A percentile compares a stretch with the other conserved stretches of the same genome.
phyloP scores from a whole-genome alignment of 129 eudicot species.

The Sambucus nigra region DNA sequence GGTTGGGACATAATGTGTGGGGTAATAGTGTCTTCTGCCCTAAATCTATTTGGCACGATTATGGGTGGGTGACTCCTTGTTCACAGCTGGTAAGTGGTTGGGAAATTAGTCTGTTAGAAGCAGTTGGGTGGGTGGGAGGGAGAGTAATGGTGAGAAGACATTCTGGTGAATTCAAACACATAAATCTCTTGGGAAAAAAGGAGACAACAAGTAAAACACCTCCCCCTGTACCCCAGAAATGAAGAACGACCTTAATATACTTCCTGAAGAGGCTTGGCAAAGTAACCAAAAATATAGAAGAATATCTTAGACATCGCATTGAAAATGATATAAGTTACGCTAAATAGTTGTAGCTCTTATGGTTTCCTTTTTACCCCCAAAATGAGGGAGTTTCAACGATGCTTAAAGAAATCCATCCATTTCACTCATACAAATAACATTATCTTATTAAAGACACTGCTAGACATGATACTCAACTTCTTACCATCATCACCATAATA shows the following conservation, averaged over 20 bases:
- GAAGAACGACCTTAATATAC: slow-evolving; percentile 90
- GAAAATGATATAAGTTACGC: slow-evolving; percentile 83
- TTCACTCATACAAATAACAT: slow-evolving; percentile 65
- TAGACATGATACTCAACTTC: slow-evolving; percentile 71
- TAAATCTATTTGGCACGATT: too few species aligned
- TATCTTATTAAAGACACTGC: slow-evolving; percentile 78
- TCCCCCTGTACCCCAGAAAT: slow-evolving; percentile 98
- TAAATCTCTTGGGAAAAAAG: slow-evolving; percentile 66
- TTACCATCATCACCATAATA: slow-evolving; percentile 84
- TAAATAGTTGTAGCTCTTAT: slow-evolving; percentile 61
- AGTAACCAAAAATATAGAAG: slow-evolving; percentile 81
- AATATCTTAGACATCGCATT: slow-evolving; percentile 51
- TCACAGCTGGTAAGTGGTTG: too few species aligned
- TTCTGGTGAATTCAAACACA: slow-evolving; percentile 67
- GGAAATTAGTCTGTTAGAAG: too few species aligned
- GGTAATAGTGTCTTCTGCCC: too few species aligned
- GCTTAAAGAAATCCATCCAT: slow-evolving; percentile 80
- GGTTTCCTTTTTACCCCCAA: slow-evolving; percentile 80
- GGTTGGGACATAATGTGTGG: too few species aligned
- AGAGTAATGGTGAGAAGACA: too few species aligned
- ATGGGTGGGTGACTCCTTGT: too few species aligned
- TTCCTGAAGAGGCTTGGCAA: slow-evolving; percentile 83
- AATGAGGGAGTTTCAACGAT: slow-evolving; percentile 57
- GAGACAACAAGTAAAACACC: slow-evolving; percentile 79
- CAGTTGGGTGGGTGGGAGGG: too few species aligned